Base-by-base conservation (phyloP, 1,284 basidiomycete species). In the Puccinia triticina region DNA sequence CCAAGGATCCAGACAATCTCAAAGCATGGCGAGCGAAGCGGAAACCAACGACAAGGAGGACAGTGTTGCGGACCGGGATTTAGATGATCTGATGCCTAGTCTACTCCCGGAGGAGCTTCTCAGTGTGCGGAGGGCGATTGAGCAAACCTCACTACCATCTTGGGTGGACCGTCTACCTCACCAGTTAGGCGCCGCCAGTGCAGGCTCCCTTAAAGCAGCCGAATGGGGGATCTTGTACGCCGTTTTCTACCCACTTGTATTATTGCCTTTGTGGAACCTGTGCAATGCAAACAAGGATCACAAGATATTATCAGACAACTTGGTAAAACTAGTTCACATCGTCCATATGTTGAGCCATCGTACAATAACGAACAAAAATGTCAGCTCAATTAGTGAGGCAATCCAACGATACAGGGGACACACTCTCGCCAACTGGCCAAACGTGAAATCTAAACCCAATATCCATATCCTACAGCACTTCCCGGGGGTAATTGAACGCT, bases 371-470 rank as follows among this genome's bases (percentile, higher is more conserved):
- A 37, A 4, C 32, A 32, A 10, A 8, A 16, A 67, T 18, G 14
- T 67, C 23, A 67, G 32, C 14, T 67, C 64, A 40, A 67, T 67
- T 29, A 4, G 34, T 37, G 64, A 67, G 5, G 64, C 34, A 40
- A 67, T 74, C 5, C 40, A 32, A 48, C 10, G 34, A 11, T 74
- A 74, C 53, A 50, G 72, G 34, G 37, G 55, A 23, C 72, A 50
- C 53, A 50, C 53, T 37, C 46, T 74, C 23, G 48, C 18, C 4
- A 50, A 55, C 48, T 74, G 72, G 48, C 50, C 26, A 21, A 46
- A 76, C 23, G 55, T 76, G 21, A 76, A 26, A 2, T 34, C 57
- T 7, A 76, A 76, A 59, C 50, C 74, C 3, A 76, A 76, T 43
- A 29, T 76, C 8, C 74, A 76, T 61, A 43, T 59, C 40, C 50